Evolutionary conservation across 1,284 basidiomycete genomes (phyloP).

Genomic region (Trichosporon asahii): DNA sequence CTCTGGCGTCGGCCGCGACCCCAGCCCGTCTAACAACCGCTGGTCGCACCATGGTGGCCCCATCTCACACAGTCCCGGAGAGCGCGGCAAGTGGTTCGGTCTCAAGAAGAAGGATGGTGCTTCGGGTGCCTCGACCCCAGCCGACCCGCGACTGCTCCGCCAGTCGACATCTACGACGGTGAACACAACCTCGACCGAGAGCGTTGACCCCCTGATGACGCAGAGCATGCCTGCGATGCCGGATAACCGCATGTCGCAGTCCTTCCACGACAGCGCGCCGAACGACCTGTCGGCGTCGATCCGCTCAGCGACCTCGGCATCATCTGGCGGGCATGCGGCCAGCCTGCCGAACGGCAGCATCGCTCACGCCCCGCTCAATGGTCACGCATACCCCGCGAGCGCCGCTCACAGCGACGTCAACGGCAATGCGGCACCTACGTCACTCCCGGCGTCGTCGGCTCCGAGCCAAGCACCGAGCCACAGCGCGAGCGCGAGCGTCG

Average conservation of each 20-base stretch:
- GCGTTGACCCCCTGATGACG: not conserved
- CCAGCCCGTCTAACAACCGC: slow-evolving; percentile 7
- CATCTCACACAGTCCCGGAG: not conserved
- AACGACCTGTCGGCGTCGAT: not conserved
- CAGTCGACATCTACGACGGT: slow-evolving; percentile 19
- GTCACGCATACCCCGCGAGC: not conserved
- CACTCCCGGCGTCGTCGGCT: not conserved
- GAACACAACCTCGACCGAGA: slow-evolving; percentile 5
- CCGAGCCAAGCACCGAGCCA: not conserved
- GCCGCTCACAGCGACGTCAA: not conserved
- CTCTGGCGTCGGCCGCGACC: not conserved
- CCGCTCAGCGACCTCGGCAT: not conserved
- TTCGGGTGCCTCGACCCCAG: slow-evolving; percentile 4
- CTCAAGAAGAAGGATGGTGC: slow-evolving; percentile 17
- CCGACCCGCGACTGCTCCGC: not conserved
- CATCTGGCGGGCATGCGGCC: not conserved
- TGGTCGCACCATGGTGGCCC: not conserved
- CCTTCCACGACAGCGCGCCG: not conserved
- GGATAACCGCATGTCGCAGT: not conserved
- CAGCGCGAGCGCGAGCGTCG: not conserved
- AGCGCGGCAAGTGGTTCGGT: slow-evolving; percentile 18
- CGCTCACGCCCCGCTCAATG: not conserved
- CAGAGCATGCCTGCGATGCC: not conserved
- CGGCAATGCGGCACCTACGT: not conserved
- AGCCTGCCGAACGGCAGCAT: not conserved